A percentile compares a stretch with the other conserved stretches of the same genome.
These are phyloP conservation scores for Fusarium humuli DNA, from an alignment of 2,329 filamentous ascomycete species.

Conservation along the genomic window DNA sequence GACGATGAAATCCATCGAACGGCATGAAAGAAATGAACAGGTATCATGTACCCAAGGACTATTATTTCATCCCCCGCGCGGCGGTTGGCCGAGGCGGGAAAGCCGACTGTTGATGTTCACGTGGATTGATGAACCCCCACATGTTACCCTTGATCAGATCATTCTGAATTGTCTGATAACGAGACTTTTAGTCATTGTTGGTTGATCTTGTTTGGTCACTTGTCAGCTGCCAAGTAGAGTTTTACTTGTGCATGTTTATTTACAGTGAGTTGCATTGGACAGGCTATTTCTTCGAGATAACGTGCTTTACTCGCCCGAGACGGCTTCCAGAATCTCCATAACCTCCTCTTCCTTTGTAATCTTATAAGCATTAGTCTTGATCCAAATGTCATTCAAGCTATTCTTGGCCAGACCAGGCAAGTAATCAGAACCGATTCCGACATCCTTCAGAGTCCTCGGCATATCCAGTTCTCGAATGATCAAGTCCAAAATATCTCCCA, in stretches of 20 bases:
- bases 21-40: not conserved
- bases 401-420: conserved; percentile 1
- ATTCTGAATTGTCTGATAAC: conserved; percentile 8
- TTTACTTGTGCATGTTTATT: not conserved
- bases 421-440: not conserved
- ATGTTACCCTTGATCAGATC: conserved; percentile 18
- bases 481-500: conserved; percentile 7
- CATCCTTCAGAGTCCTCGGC: conserved; percentile 6
- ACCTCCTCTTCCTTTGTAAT: conserved; percentile 14
- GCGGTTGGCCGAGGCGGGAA: conserved; percentile 12
- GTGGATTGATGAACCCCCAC: conserved; percentile 22
- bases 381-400: conserved; percentile 19
- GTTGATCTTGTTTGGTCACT: not conserved
- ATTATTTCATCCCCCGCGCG: conserved; percentile 17
- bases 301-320: not conserved
- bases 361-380: conserved; percentile 8
- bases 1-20: not conserved
- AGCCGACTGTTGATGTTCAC: conserved; percentile 11
- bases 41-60: rapidly evolving
- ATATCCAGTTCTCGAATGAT: conserved; percentile 5
- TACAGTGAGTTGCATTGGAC: not conserved
- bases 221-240: conserved; percentile 6
- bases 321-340: conserved; percentile 4
- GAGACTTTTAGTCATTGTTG: not conserved
- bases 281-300: not conserved